A percentile compares a stretch with the other conserved stretches of the same genome.
Conservation (phyloP, 2,329 filamentous ascomycete species). For the Stagonosporopsis cucurbitacearum region DNA sequence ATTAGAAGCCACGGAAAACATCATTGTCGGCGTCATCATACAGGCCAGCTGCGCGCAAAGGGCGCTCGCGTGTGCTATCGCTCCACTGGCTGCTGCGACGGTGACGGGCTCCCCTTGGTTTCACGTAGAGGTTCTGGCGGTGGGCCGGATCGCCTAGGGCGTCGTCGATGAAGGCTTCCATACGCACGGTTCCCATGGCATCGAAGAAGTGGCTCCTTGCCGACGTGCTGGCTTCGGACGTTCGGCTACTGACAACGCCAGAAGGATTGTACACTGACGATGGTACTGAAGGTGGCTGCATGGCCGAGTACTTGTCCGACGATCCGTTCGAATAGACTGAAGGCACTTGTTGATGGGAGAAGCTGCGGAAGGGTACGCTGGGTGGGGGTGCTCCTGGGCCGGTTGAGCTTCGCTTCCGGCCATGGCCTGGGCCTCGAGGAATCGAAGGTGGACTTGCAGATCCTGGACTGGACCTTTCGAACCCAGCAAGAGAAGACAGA, state of each 20-base stretch:
- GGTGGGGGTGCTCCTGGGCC: conserved; percentile 75
- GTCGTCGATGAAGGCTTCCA: conserved; percentile 91
- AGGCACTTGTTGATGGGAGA: conserved; percentile 62
- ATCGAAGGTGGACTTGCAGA: conserved; percentile 75
- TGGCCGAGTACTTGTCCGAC: conserved; percentile 46
- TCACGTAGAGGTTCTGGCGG: conserved; percentile 17
- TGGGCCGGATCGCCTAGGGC: conserved; percentile 37
- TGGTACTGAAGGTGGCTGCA: conserved; percentile 44
- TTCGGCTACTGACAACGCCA: conserved; percentile 57
- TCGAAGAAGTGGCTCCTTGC: conserved; percentile 74
- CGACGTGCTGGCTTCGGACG: conserved; percentile 58
- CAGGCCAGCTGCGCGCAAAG: conserved; percentile 36
- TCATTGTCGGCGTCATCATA: conserved; percentile 47
- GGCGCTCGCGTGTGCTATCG: conserved; percentile 39
- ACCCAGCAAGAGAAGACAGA: conserved; percentile 35
- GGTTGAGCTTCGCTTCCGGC: conserved; percentile 88
- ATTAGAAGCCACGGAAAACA: conserved; percentile 47
- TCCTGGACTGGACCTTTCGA: conserved; percentile 59
- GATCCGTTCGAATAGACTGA: conserved; percentile 50
- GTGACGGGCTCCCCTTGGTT: conserved; percentile 37
- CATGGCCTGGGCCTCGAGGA: conserved; percentile 73
- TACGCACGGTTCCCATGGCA: conserved; percentile 84
- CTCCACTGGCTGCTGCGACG: conserved; percentile 48
- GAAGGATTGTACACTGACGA: conserved; percentile 51
- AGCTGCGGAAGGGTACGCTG: conserved; percentile 74